Evolutionary conservation across 148 eudicot genomes (phyloP), one percentile per base, ranked within the genome.

Genomic region (Arctostaphylos glauca): DNA sequence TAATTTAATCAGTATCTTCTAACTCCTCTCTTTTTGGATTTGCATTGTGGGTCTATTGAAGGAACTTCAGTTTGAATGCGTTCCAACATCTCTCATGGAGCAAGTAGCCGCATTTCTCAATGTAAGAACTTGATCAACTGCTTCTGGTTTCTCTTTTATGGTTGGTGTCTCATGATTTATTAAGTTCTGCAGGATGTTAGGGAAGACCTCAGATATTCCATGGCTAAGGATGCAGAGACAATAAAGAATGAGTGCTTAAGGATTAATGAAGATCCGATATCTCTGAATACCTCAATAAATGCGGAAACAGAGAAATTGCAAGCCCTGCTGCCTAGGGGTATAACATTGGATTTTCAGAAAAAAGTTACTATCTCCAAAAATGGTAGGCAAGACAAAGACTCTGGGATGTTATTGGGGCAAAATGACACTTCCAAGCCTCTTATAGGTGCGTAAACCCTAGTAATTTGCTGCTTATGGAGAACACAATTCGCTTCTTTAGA

Each of bases 191-290:
- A 95, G 98, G 93, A 90, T 88, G 91, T 92, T 74, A 94, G 99
- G 87, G 96, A 93, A 87, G 95, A 94, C 81, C 96, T 97, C 83
- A 88, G 99, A 88, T 89, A 87, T 85, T 89, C 98, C 84, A 97
- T 97, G 98, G 98, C 97, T 21, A 93, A 89, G 77, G 98, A 97
- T 91, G 98, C 94, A 23, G 91, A 87, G 82, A 84, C 88, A 78
- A 87, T 97, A 50, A 93, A 90, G 89, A 93, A 93, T 84, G 98
- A 94, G 89, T 89, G 88, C 90, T 89, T 93, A 41, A 86, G 76
- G 81, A 77, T 81, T 72, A 84, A 83, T 21, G 81, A 83, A 48
- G 81, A 87, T 84, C 84, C 76, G 19, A 88, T 80, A 38, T n/a
- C 44, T 75, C 9, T 41, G 72, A 80, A 77, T 53, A 53, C 44